Conservation (phyloP, 192 early-diverging fungal genomes). For the Cetraspora pellucida region DNA sequence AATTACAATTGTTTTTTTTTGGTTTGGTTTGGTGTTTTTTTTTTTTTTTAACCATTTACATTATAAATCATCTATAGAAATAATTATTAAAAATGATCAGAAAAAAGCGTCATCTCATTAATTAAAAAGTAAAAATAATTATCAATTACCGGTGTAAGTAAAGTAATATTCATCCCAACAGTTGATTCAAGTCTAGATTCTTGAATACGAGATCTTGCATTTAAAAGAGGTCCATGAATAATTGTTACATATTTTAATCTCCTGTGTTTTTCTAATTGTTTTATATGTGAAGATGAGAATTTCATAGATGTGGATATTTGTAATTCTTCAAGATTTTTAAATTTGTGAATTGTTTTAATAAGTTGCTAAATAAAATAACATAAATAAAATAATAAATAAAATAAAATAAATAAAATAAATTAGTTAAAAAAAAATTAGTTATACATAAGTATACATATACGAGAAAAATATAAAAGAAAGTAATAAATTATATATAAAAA, state of each 20-base stretch:
- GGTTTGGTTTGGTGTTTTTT: no score
- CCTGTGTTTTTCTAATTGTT: constrained; percentile 17
- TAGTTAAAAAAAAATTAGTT: background rate
- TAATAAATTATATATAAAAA: background rate
- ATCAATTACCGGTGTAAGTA: no score
- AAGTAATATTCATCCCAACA: background rate
- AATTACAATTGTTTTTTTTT: no score
- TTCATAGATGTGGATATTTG: background rate
- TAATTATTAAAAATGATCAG: no score
- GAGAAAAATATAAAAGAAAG: background rate
- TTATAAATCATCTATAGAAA: no score
- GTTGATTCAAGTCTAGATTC: background rate
- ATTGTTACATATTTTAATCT: constrained; percentile 13
- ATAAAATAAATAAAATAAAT: background rate
- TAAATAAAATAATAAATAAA: background rate
- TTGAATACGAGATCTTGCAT: background rate
- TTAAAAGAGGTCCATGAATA: background rate
- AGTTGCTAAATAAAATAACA: background rate
- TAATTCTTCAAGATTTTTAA: constrained; percentile 25
- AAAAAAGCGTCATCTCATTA: no score
- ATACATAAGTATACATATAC: background rate
- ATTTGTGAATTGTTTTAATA: background rate
- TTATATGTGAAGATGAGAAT: background rate
- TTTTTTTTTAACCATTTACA: no score
- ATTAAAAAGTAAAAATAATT: no score